Percentiles rank a stretch among this genome's conserved stretches.
These are phyloP conservation scores for Carex sylvatica DNA, from an alignment of 202 grass and related monocot species.

Conservation along the genomic window DNA sequence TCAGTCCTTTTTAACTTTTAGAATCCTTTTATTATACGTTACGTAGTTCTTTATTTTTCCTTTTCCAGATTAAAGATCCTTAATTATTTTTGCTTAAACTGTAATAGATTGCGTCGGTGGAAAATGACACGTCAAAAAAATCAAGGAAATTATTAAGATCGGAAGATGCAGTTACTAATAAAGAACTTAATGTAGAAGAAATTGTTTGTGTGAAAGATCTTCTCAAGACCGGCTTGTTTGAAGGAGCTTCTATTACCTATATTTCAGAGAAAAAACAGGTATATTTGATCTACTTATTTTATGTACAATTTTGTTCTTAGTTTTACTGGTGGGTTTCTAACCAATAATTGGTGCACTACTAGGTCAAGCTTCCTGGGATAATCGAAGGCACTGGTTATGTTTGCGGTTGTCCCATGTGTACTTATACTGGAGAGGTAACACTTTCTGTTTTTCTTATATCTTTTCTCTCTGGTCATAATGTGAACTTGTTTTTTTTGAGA, in stretches of 20 bases:
- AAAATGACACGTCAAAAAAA: slow-evolving; percentile 11
- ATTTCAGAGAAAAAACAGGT: not conserved
- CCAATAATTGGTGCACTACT: not conserved
- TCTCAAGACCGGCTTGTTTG: slow-evolving; percentile 9
- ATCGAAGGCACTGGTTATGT: slow-evolving; percentile 10
- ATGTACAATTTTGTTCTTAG: not conserved
- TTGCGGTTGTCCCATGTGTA: slow-evolving; percentile 8
- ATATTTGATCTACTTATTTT: not conserved
- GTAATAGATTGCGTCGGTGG: not conserved
- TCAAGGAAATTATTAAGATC: not conserved
- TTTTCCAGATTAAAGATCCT: not conserved
- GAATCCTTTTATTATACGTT: not conserved
- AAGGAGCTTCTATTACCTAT: slow-evolving; percentile 10
- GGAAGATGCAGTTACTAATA: not conserved
- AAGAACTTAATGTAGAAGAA: slow-evolving; percentile 2
- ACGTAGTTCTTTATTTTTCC: not conserved
- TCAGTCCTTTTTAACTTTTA: not conserved
- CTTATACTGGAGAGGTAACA: slow-evolving; percentile 4
- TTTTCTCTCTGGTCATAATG: not conserved
- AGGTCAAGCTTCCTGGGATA: slow-evolving; percentile 11
- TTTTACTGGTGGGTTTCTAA: not conserved
- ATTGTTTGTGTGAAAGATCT: slow-evolving; percentile 10
- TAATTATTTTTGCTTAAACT: not conserved
- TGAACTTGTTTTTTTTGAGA: not conserved
- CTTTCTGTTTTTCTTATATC: not conserved